phyloP scores from a whole-genome alignment of 2,329 filamentous ascomycete genomes.

The Hypoxylon sp. region DNA sequence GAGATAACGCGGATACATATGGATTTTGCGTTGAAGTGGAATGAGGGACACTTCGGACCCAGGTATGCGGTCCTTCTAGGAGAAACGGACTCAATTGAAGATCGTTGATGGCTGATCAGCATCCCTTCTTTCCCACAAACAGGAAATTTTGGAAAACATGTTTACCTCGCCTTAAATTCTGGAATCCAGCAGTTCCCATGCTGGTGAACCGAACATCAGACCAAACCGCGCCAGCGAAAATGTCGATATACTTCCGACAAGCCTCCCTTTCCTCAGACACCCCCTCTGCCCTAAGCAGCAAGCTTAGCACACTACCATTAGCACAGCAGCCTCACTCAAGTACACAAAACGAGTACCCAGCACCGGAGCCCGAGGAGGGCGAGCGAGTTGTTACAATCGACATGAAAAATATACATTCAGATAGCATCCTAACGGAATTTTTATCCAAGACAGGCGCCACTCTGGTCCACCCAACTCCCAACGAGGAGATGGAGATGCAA shows the following conservation, averaged over 20 bases:
- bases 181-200: constrained; percentile 88
- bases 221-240: constrained; percentile 63
- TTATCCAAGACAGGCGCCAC: constrained; percentile 69
- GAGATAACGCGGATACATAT: constrained; percentile 79
- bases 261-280: constrained; percentile 36
- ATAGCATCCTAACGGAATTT: constrained; percentile 70
- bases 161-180: constrained; percentile 89
- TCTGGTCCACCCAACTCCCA: constrained; percentile 62
- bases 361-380: constrained; percentile 56
- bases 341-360: constrained; percentile 56
- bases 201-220: constrained; percentile 75
- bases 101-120: background rate
- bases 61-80: constrained; percentile 60
- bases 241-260: constrained; percentile 72
- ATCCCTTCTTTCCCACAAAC: constrained; percentile 39
- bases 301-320: constrained; percentile 40
- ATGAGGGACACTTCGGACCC: constrained; percentile 75
- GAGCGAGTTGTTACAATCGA: constrained; percentile 65
- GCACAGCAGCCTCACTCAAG: constrained; percentile 58
- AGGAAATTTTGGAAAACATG: constrained; percentile 90
- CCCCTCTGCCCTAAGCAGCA: constrained; percentile 29
- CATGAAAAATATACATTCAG: constrained; percentile 69
- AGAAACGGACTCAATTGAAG: background rate
- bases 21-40: constrained; percentile 70
- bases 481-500: constrained; percentile 67